Base-by-base conservation (phyloP, 345 rosid species). In the Populus tremula region DNA sequence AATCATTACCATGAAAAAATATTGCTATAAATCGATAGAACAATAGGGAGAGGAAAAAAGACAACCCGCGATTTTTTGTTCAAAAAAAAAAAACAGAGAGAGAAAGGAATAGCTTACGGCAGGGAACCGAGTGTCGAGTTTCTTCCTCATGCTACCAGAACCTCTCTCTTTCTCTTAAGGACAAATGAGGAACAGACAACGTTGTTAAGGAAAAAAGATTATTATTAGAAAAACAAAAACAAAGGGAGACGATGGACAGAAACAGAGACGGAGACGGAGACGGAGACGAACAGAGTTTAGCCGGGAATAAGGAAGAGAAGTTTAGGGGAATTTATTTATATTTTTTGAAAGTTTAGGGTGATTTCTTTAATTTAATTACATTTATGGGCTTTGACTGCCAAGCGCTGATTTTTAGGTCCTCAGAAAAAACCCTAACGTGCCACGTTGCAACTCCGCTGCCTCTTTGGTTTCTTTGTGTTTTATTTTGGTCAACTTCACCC, bases 41-140 rank as follows among this genome's bases (percentile, higher is more conserved):
- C 7, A 53, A 4, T 4, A 33, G 36, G 36, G 36, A 33, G 0
- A 33, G 36, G 5, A 56, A 56, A 56, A 3, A 8, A 56, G 13
- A 56, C 63, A n/a, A 21, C 4, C 13, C 27, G 4, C 27, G n/a
- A 9, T 56, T 9, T 2, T 53, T 53, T 18, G 8, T 53, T 17
- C 56, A 2, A 21, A 54, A 54, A 54, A 1, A 50, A 18, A 49
- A 16, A 16, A 17, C n/a, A 47, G n/a, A 5, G 8, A 7, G 39
- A 38, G 9, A 74, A 36, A 43, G 8, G 27, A 25, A 54, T 43
- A 31, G 25, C 76, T 72, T 72, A 72, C 80, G 1, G 83, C 83
- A 17, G 78, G 88, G 79, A 86, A 86, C 49, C 87, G 88, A 66
- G 87, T 86, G 73, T 86, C 88, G 68, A 86, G 88, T 76, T 82